Conservation (phyloP, 495 filamentous ascomycete species). For the Neurospora sp. region DNA sequence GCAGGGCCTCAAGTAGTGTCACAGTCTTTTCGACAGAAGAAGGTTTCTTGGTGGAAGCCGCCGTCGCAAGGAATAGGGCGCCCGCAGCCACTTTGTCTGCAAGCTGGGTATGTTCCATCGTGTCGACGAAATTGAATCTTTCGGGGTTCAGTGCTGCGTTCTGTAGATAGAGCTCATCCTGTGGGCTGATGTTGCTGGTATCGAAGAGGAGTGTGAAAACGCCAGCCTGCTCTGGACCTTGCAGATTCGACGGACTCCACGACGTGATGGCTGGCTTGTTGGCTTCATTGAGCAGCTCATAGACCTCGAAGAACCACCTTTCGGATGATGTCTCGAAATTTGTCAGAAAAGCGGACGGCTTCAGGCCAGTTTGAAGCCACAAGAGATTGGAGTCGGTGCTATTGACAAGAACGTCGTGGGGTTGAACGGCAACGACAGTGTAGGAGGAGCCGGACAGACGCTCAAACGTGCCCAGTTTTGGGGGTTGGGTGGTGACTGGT, state of each 20-base stretch:
- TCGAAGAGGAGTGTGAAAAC: neutral
- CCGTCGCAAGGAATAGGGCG: neutral
- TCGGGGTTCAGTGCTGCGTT: neutral
- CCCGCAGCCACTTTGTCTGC: neutral
- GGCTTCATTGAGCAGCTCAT: neutral
- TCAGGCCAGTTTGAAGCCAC: constrained; percentile 35
- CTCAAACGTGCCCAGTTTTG: constrained; percentile 12
- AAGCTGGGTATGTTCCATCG: neutral
- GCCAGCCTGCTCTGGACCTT: neutral
- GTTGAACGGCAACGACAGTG: constrained; percentile 17
- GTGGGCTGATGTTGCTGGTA: neutral
- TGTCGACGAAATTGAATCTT: neutral
- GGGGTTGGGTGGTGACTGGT: constrained; percentile 9
- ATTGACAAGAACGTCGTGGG: constrained; percentile 29
- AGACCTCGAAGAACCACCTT: neutral
- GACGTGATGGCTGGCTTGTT: neutral
- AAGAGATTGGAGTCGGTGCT: constrained; percentile 34
- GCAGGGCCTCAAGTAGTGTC: neutral
- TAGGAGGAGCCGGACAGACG: constrained; percentile 23
- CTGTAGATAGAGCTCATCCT: neutral
- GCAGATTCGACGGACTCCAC: neutral
- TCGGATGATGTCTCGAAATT: constrained; percentile 15
- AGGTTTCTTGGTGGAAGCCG: neutral
- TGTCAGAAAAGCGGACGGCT: constrained; percentile 19
- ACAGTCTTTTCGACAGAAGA: neutral